Base-by-base conservation (phyloP, 1,284 basidiomycete genomes). In the Sanghuangporus weigelae region DNA sequence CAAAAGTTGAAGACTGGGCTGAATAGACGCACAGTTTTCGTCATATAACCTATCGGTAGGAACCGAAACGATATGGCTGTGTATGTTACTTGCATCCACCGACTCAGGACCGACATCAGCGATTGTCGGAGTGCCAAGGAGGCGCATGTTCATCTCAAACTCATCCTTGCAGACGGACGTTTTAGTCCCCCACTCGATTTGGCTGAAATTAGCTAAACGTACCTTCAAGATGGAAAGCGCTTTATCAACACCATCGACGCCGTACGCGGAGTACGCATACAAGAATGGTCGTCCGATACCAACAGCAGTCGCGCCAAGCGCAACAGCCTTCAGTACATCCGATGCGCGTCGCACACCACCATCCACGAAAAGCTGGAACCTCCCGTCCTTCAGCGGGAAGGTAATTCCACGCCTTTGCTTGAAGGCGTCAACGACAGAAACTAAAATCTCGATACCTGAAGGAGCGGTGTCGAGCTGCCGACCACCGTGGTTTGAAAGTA, bases 271-370 rank as follows among this genome's bases (percentile, higher is more conserved):
- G 80, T 92, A 96, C 0, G 95, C 90, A 73, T 96, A 96, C 57
- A 95, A 72, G 78, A 95, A 93, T 12, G 95, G 92, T 38, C 95
- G 82, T 10, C 90, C 92, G 31, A 93, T 78, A 21, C 90, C 90
- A 40, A 92, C 89, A 21, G 93, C 95, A 39, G 88, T 95, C 7
- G 95, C 96, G 11, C 96, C 96, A 23, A 98, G 79, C 0, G 95
- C 94, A 57, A 98, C 75, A 7, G 95, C 96, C 74, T 98, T 98
- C 68, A 98, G 78, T 0, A 97, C 91, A 73, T 98, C 96, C 10
- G 90, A 94, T 0, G 93, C 93, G 50, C 95, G 81, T 59, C 96
- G 83, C 8, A 97, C 92, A 63, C 96, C 96, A 19, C 96, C 95
- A 72, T 98, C 96, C 7, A 97, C 85, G 71, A 93, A 95, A 59